phyloP scores from a whole-genome alignment of 768 basidiomycete genomes.

The Suillus placidus region DNA sequence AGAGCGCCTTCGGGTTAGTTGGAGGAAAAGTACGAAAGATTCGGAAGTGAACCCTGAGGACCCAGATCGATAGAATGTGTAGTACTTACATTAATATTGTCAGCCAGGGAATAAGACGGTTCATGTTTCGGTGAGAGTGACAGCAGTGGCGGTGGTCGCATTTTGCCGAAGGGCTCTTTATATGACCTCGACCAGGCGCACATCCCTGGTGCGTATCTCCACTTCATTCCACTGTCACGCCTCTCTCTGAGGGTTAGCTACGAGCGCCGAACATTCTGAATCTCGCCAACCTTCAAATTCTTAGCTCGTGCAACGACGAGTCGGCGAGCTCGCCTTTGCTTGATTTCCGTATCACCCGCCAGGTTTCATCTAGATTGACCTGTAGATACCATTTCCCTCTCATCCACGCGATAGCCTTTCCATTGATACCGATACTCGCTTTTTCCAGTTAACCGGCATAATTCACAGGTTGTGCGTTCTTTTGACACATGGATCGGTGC shows the following conservation, averaged over 20 bases:
- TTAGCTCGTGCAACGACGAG: conserved; percentile 3
- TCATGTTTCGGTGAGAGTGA: not conserved
- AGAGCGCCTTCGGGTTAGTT: not conserved
- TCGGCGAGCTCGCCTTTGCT: conserved; percentile 15
- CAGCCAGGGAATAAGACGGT: conserved; percentile 3
- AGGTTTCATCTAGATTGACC: not conserved
- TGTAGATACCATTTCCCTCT: conserved; percentile 5
- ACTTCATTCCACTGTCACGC: conserved; percentile 8
- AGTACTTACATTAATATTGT: not conserved
- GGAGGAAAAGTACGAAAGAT: not conserved
- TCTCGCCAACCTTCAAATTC: conserved; percentile 19
- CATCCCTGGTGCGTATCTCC: conserved; percentile 10
- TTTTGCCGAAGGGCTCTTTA: conserved; percentile 17
- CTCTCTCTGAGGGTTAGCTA: conserved; percentile 21
- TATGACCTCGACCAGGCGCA: conserved; percentile 4
- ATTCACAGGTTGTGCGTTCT: not conserved
- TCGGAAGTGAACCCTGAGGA: not conserved
- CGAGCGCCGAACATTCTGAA: conserved; percentile 11
- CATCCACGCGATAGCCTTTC: conserved; percentile 5
- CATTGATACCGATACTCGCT: conserved; percentile 10
- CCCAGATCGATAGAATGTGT: not conserved
- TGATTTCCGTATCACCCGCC: conserved; percentile 5
- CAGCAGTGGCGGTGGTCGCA: conserved; percentile 18
- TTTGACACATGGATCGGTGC: conserved; percentile 37
- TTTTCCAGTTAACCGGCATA: conserved; percentile 5